These are phyloP conservation scores for Xylaria polymorpha DNA, from an alignment of 2,329 filamentous ascomycete genomes.

Conservation along the genomic window DNA sequence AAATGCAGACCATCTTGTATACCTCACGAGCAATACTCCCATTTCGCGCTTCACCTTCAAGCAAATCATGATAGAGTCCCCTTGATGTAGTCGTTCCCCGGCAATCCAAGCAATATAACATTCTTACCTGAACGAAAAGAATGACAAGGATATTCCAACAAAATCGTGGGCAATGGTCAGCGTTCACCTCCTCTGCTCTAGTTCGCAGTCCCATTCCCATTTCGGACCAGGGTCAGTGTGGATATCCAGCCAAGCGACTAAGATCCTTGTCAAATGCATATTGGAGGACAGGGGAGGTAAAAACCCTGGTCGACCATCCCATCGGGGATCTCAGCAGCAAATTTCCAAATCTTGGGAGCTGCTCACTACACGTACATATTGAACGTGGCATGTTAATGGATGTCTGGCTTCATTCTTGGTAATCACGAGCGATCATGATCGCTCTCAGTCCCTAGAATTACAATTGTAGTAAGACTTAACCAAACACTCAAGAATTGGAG, in stretches of 20 bases:
- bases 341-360: conserved; percentile 42
- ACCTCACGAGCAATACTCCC: conserved; percentile 5
- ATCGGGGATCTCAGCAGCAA: conserved; percentile 44
- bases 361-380: conserved; percentile 22
- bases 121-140: neutral
- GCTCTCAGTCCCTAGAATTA: neutral
- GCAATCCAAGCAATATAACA: neutral
- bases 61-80: neutral
- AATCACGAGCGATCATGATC: conserved; percentile 29
- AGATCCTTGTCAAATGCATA: conserved; percentile 45
- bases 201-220: conserved; percentile 37
- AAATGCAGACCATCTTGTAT: conserved; percentile 30
- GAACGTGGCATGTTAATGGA: conserved; percentile 17
- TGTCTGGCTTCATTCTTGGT: conserved; percentile 39
- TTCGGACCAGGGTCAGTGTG: conserved; percentile 40
- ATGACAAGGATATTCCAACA: conserved; percentile 10
- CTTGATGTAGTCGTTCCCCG: neutral
- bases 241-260: conserved; percentile 42
- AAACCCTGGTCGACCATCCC: conserved; percentile 43
- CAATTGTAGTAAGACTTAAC: neutral
- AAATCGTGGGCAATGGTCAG: conserved; percentile 20
- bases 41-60: neutral
- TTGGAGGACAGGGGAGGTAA: conserved; percentile 41
- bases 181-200: conserved; percentile 19
- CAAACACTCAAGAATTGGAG: neutral